These are phyloP conservation scores for Fusarium transvaalense DNA, from an alignment of 2,329 filamentous ascomycete genomes.

Conservation along the genomic window DNA sequence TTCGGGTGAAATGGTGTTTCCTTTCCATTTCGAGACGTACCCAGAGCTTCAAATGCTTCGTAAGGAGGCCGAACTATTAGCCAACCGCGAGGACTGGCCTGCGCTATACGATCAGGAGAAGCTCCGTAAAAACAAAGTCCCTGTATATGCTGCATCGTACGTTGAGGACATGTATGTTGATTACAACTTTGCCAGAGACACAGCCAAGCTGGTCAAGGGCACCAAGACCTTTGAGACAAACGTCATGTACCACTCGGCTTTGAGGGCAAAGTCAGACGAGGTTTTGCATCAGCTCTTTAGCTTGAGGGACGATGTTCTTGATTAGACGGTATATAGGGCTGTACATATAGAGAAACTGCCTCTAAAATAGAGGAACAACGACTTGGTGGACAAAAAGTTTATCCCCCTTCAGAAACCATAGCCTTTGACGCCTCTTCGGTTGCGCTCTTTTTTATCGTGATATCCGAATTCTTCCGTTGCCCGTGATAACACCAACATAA, in stretches of 20 bases:
- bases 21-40: conserved; percentile 85
- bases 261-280: conserved; percentile 79
- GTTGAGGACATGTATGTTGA: conserved; percentile 95
- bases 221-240: conserved; percentile 89
- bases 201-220: conserved; percentile 78
- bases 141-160: conserved; percentile 87
- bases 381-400: conserved; percentile 15
- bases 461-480: neutral
- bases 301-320: conserved; percentile 76
- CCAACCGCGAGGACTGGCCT: conserved; percentile 77
- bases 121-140: conserved; percentile 81
- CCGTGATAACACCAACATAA: neutral
- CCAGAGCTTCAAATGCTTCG: conserved; percentile 78
- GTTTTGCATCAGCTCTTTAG: conserved; percentile 81
- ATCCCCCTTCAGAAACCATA: neutral
- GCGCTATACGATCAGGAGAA: conserved; percentile 80
- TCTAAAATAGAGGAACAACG: conserved; percentile 1
- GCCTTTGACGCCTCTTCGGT: neutral
- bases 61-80: conserved; percentile 77
- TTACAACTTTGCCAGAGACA: conserved; percentile 77
- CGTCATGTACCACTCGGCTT: conserved; percentile 85
- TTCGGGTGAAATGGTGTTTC: conserved; percentile 93
- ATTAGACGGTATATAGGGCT: conserved; percentile 54
- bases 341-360: neutral
- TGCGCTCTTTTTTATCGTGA: neutral